Conservation (phyloP, 139 green algal species). For the Eudorina sp. region DNA sequence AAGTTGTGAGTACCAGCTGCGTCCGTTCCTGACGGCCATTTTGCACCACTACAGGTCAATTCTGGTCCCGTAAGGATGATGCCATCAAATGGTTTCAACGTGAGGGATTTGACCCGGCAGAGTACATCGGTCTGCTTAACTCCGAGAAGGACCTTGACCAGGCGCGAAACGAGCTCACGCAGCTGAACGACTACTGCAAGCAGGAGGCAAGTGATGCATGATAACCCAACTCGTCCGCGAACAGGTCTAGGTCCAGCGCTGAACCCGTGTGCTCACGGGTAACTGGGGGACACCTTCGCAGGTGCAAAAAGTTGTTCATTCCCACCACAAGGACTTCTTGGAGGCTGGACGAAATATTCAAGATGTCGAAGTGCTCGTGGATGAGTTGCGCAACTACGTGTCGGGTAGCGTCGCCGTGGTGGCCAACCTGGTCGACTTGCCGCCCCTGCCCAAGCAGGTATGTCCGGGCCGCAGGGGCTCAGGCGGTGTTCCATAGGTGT, state of each 20-base stretch:
- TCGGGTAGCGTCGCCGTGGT: slow-evolving; percentile 47
- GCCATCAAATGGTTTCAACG: slow-evolving; percentile 29
- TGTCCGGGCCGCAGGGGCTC: too few species aligned
- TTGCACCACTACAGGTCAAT: background rate
- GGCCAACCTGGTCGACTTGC: slow-evolving; percentile 44
- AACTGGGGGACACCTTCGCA: background rate
- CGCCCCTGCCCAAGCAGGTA: slow-evolving; percentile 8
- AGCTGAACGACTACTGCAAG: slow-evolving; percentile 41
- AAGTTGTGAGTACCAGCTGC: background rate
- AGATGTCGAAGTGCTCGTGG: slow-evolving; percentile 40
- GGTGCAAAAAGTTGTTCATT: slow-evolving; percentile 43
- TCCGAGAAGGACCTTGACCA: slow-evolving; percentile 34
- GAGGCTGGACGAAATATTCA: slow-evolving; percentile 12
- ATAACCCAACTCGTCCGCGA: too few species aligned
- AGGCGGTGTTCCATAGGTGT: background rate
- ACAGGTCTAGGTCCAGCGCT: too few species aligned
- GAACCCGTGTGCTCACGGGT: too few species aligned
- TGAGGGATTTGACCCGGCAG: background rate
- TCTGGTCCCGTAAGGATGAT: slow-evolving; percentile 14
- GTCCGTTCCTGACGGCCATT: background rate
- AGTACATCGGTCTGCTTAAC: background rate
- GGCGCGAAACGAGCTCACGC: slow-evolving; percentile 25
- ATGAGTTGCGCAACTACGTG: slow-evolving; percentile 62
- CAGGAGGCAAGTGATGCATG: slow-evolving; percentile 43
- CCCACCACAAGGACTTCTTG: slow-evolving; percentile 43